Percentiles rank a stretch among this genome's conserved stretches.
Conservation (phyloP, 768 basidiomycete species). For the Plicaturopsis crispa region DNA sequence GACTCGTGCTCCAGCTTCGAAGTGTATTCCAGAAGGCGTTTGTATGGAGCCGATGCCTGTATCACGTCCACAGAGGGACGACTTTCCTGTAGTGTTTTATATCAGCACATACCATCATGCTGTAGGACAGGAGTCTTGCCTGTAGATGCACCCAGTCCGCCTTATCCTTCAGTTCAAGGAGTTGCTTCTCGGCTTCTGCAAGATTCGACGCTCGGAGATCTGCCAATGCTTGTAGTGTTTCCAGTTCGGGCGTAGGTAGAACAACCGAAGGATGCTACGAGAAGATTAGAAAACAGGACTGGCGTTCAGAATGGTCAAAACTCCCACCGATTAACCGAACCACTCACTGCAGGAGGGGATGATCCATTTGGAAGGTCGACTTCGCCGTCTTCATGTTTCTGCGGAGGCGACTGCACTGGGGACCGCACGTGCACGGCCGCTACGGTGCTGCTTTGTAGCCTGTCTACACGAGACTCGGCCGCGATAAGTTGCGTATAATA, state of each 20-base stretch:
- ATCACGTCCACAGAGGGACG: slow-evolving; percentile 37
- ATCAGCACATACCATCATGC: too few species aligned
- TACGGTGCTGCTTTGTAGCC: slow-evolving; percentile 48
- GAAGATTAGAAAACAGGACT: slow-evolving; percentile 32
- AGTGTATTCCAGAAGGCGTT: slow-evolving; percentile 46
- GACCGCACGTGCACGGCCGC: slow-evolving; percentile 34
- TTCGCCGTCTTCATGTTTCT: slow-evolving; percentile 23
- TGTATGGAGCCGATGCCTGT: slow-evolving; percentile 44
- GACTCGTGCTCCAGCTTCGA: slow-evolving; percentile 36
- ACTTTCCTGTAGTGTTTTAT: slow-evolving; percentile 31
- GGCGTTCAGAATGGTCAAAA: slow-evolving; percentile 34
- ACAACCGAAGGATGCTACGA: slow-evolving; percentile 37
- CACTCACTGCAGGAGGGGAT: slow-evolving; percentile 71
- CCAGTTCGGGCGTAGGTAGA: slow-evolving; percentile 25
- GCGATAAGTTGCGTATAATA: slow-evolving; percentile 43
- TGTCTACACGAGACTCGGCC: slow-evolving; percentile 57
- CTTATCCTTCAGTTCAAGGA: slow-evolving; percentile 40
- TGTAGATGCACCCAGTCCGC: too few species aligned
- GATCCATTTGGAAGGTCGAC: slow-evolving; percentile 45
- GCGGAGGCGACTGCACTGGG: too few species aligned
- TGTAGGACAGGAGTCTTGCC: too few species aligned
- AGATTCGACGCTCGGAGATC: slow-evolving; percentile 21
- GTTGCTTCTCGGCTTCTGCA: slow-evolving; percentile 28
- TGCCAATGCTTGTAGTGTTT: slow-evolving; percentile 34
- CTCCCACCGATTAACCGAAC: slow-evolving; percentile 61